Evolutionary conservation across 306 rosid species (phyloP).

Genomic region (Trifolium subterraneum): DNA sequence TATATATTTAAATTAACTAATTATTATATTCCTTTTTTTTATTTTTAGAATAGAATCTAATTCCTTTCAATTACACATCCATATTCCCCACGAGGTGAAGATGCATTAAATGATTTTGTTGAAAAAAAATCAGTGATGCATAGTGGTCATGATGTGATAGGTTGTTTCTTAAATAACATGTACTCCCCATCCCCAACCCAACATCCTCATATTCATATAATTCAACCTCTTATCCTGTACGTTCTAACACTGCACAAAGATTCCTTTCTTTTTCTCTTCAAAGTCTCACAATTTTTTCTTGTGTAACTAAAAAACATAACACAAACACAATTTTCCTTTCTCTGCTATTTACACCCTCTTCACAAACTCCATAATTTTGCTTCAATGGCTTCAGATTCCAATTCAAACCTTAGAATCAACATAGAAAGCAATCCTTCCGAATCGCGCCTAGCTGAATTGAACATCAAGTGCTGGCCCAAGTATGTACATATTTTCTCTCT

Average conservation of each 20-base stretch:
- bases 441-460: conserved; percentile 68
- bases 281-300: conserved; percentile 19
- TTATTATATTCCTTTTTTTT: not conserved
- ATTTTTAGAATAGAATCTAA: conserved; percentile 4
- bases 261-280: conserved; percentile 34
- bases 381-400: conserved; percentile 51
- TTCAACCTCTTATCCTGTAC: conserved; percentile 34
- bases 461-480: conserved; percentile 99
- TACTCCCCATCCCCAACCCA: conserved; percentile 2
- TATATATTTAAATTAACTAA: not conserved
- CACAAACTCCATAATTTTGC: conserved; percentile 12
- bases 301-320: conserved; percentile 13
- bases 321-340: not conserved
- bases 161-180: conserved; percentile 47
- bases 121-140: conserved; percentile 39
- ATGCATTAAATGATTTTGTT: conserved; percentile 46
- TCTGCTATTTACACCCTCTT: not conserved
- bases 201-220: conserved; percentile 5
- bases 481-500: conserved; percentile 40
- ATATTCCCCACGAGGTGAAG: conserved; percentile 35
- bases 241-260: conserved; percentile 44
- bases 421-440: conserved; percentile 84
- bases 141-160: conserved; percentile 43
- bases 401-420: conserved; percentile 61
- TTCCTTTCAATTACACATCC: conserved; percentile 20